These are phyloP conservation scores for Phytopythium mirpurense DNA, from an alignment of 352 stramenopile genomes.

Conservation along the genomic window DNA sequence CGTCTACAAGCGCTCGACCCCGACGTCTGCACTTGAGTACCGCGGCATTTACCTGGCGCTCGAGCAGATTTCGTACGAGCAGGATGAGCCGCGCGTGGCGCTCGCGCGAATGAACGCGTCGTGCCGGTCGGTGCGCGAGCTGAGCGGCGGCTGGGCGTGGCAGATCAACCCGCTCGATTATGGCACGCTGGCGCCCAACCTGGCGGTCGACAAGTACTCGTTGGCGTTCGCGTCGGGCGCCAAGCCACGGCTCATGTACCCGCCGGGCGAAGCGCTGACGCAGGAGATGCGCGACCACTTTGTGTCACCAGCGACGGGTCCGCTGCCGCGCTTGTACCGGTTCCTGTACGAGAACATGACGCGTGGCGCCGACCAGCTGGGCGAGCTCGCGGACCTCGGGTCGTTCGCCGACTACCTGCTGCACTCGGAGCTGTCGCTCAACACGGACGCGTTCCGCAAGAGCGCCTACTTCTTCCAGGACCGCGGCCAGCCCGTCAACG, in stretches of 20 bases:
- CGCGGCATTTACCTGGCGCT: slow-evolving; percentile 44
- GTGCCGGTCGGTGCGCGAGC: slow-evolving; percentile 19
- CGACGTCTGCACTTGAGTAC: slow-evolving; percentile 18
- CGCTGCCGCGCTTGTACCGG: slow-evolving; percentile 23
- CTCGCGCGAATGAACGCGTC: slow-evolving; percentile 28
- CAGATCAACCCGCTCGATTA: slow-evolving; percentile 34
- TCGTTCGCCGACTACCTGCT: slow-evolving; percentile 40
- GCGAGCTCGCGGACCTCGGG: slow-evolving; percentile 21
- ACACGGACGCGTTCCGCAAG: slow-evolving; percentile 27
- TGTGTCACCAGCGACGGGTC: slow-evolving; percentile 17
- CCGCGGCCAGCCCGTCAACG: slow-evolving; percentile 27
- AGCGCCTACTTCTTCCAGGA: slow-evolving; percentile 42
- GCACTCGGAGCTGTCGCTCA: slow-evolving; percentile 35
- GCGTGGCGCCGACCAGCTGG: slow-evolving; percentile 8
- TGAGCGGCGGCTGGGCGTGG: slow-evolving; percentile 56
- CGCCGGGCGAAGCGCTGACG: slow-evolving; percentile 11
- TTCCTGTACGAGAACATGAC: slow-evolving; percentile 35
- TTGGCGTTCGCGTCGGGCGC: slow-evolving; percentile 21
- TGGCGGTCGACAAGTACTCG: slow-evolving; percentile 29
- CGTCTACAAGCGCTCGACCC: slow-evolving; percentile 37
- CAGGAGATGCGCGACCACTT: slow-evolving; percentile 36
- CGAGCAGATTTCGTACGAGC: slow-evolving; percentile 47
- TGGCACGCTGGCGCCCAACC: slow-evolving; percentile 18
- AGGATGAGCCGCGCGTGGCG: slow-evolving; percentile 42
- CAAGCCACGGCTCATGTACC: slow-evolving; percentile 23